Base-by-base conservation (phyloP, 2,329 filamentous ascomycete species). In the Septoria petroselini region DNA sequence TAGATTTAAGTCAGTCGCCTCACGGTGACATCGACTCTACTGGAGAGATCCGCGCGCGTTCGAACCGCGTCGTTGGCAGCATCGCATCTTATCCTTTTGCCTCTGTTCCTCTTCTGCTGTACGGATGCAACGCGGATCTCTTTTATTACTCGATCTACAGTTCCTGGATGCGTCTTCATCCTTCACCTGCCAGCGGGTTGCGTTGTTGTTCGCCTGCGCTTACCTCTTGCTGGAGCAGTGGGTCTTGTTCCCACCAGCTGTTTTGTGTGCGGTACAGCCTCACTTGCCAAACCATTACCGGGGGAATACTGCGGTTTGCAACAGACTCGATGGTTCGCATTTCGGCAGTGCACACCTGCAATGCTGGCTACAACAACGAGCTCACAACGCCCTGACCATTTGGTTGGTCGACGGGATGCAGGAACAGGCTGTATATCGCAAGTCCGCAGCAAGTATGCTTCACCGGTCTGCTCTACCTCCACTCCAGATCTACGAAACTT, bases 11-110 rank as follows among this genome's bases (percentile, higher is more conserved):
- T 48, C 30, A 21, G 11, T 30, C 27, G 18, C 12, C 3, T 4
- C 23, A 27, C 23, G 23, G 8, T 7, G 19, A 33, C 48, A 34
- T 15, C 53, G 51, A 48, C 60, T 62, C 60, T 62, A 59, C 58
- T 63, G 54, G 55, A 50, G 59, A 49, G 53, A 63, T 50, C 55
- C 54, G 59, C 60, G 58, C 55, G 59, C 46, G 60, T 62, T 62
- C 60, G 58, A 62, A 63, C 59, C 59, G 45, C 40, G 40, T 46
- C 43, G 43, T 37, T 27, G 18, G 29, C 41, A 43, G 7, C 9
- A 43, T 14, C 5, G 11, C 11, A n/a, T 41, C 14, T 33, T 33
- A 18, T 11, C 7, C 4, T 42, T 21, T 31, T 30, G 12, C 15
- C 15, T 29, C 27, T 30, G 27, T 30, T 7, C 27, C 7, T 30